These are phyloP conservation scores for Leccinum fibrillosum DNA, from an alignment of 768 basidiomycete genomes.

Conservation along the genomic window DNA sequence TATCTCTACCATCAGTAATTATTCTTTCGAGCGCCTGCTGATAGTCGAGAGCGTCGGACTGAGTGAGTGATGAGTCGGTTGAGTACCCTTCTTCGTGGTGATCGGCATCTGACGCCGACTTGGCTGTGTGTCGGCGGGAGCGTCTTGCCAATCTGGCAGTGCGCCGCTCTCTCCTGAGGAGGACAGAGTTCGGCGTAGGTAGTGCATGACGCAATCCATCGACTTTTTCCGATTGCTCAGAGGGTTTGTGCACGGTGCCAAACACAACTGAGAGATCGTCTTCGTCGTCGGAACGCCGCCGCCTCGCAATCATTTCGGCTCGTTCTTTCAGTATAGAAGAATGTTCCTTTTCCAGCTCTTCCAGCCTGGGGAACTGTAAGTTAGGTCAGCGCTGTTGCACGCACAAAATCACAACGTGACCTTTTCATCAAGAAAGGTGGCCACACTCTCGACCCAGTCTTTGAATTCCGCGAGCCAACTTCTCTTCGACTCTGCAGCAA, in stretches of 20 bases:
- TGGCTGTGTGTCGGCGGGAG: slow-evolving; percentile 37
- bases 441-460: slow-evolving; percentile 80
- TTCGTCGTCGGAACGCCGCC: slow-evolving; percentile 73
- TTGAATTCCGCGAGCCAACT: slow-evolving; percentile 78
- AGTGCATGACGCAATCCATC: slow-evolving; percentile 63
- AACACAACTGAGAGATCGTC: slow-evolving; percentile 76
- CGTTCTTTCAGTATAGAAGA: slow-evolving; percentile 73
- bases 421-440: slow-evolving; percentile 87
- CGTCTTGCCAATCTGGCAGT: slow-evolving; percentile 58
- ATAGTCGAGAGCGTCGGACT: slow-evolving; percentile 70
- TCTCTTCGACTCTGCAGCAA: slow-evolving; percentile 70
- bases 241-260: slow-evolving; percentile 45
- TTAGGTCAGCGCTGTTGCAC: background rate
- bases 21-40: slow-evolving; percentile 56
- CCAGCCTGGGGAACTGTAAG: slow-evolving; percentile 68
- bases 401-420: slow-evolving; percentile 35
- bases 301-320: slow-evolving; percentile 58
- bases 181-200: slow-evolving; percentile 43
- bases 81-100: slow-evolving; percentile 75
- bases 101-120: slow-evolving; percentile 25
- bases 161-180: slow-evolving; percentile 52
- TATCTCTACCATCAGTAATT: slow-evolving; percentile 43
- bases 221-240: slow-evolving; percentile 38
- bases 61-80: slow-evolving; percentile 73
- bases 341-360: slow-evolving; percentile 75